A percentile compares a stretch with the other conserved stretches of the same genome.
These are phyloP conservation scores for Martiniozyma abietophila DNA, from an alignment of 805 yeast species.

Conservation along the genomic window DNA sequence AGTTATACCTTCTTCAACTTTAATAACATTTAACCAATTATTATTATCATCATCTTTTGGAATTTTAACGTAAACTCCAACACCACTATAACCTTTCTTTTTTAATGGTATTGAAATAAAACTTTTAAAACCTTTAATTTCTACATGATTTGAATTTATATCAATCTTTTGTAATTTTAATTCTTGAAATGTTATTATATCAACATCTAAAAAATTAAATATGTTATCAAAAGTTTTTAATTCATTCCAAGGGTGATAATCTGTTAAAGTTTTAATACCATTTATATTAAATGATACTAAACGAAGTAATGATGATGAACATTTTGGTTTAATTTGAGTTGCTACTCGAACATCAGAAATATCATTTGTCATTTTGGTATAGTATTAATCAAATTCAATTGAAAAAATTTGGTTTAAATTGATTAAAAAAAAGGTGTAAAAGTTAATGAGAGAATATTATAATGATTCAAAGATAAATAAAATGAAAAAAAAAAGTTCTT, in stretches of 20 bases:
- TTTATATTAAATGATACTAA: conserved; percentile 66
- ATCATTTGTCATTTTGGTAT: too few species aligned
- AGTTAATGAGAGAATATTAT: too few species aligned
- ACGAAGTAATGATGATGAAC: too few species aligned
- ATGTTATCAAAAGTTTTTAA: conserved; percentile 32
- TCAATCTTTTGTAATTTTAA: conserved; percentile 55
- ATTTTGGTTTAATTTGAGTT: conserved; percentile 2
- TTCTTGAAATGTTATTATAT: conserved; percentile 82
- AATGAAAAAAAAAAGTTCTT: too few species aligned
- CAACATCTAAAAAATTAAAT: conserved; percentile 52
- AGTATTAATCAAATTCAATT: too few species aligned
- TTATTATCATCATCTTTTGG: conserved; percentile 29
- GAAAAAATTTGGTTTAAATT: too few species aligned
- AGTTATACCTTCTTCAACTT: conserved; percentile 89
- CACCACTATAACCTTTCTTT: conserved; percentile 88
- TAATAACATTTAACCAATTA: conserved; percentile 38
- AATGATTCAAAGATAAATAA: too few species aligned
- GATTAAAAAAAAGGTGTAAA: too few species aligned
- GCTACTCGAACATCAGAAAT: conserved; percentile 3
- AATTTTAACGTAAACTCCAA: conserved; percentile 65
- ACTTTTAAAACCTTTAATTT: conserved; percentile 49
- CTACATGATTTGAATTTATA: conserved; percentile 27
- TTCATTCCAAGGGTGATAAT: conserved; percentile 78
- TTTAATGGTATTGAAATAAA: conserved; percentile 59
- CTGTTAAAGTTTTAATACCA: conserved; percentile 70